Evolutionary conservation across 2,329 filamentous ascomycete genomes (phyloP).

Genomic region (Fusarium haematococcum): DNA sequence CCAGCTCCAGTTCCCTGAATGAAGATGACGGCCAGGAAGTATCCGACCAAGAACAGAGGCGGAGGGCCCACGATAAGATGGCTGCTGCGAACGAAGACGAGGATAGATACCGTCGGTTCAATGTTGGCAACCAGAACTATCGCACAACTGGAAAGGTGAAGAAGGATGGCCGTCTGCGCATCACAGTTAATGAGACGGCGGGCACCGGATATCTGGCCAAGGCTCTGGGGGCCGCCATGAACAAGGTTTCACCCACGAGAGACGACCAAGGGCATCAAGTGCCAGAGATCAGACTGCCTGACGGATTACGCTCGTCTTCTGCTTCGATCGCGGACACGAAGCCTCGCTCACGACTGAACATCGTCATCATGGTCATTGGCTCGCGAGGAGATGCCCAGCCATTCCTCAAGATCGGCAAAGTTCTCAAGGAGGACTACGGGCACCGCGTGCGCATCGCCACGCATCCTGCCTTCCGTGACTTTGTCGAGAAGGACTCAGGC

Average conservation of each 20-base stretch:
- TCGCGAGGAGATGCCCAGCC: constrained; percentile 85
- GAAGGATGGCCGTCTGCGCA: constrained; percentile 76
- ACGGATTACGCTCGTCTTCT: constrained; percentile 42
- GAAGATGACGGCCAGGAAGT: constrained; percentile 11
- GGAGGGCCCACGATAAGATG: constrained; percentile 8
- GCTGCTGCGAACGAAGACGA: constrained; percentile 37
- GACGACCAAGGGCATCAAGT: constrained; percentile 3
- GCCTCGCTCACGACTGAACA: constrained; percentile 71
- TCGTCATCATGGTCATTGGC: constrained; percentile 87
- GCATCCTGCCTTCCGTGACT: constrained; percentile 81
- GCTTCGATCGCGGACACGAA: constrained; percentile 47
- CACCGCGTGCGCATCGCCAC: constrained; percentile 84
- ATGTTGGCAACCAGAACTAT: constrained; percentile 73
- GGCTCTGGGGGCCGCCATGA: constrained; percentile 73
- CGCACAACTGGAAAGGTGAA: constrained; percentile 74
- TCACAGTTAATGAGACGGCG: constrained; percentile 77
- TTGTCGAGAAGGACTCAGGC: constrained; percentile 77
- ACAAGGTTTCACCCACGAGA: constrained; percentile 46
- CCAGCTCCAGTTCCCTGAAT: constrained; percentile 28
- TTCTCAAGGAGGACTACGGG: constrained; percentile 76
- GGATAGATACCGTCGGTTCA: constrained; percentile 55
- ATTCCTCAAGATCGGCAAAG: constrained; percentile 79
- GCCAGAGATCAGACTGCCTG: constrained; percentile 23
- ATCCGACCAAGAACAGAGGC: not conserved
- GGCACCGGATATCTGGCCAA: constrained; percentile 80